Conservation (phyloP, 2,329 filamentous ascomycete genomes). For the Cladosporium sp. region DNA sequence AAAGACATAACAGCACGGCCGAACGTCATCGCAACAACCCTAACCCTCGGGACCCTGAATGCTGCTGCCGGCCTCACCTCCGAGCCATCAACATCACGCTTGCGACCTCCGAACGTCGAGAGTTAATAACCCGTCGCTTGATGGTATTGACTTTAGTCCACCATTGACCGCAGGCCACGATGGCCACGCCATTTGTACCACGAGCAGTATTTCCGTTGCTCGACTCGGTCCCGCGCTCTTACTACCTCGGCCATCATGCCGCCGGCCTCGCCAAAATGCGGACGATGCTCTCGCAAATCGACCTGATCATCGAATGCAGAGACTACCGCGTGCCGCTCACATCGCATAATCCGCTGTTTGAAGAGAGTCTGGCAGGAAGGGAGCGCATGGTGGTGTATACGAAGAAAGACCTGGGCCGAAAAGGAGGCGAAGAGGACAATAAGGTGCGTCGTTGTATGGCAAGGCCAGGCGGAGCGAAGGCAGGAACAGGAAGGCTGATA, state of each 20-base stretch:
- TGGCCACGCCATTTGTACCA: conserved; percentile 58
- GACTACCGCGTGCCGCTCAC: conserved; percentile 88
- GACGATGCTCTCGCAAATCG: conserved; percentile 68
- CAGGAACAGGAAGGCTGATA: conserved; percentile 20
- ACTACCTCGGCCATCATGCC: conserved; percentile 90
- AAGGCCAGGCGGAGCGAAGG: conserved; percentile 11
- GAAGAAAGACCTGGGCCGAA: conserved; percentile 68
- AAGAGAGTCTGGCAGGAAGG: conserved; percentile 65
- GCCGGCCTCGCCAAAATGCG: conserved; percentile 78
- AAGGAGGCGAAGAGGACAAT: conserved; percentile 25
- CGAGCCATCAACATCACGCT: too few species aligned
- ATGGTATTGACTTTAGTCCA: too few species aligned
- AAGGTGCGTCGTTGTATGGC: conserved; percentile 20
- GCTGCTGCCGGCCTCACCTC: too few species aligned
- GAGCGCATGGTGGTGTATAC: conserved; percentile 84
- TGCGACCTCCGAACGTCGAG: too few species aligned
- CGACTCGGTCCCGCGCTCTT: conserved; percentile 73
- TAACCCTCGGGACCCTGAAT: too few species aligned
- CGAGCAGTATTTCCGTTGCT: conserved; percentile 68
- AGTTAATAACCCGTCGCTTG: too few species aligned
- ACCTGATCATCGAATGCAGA: conserved; percentile 88
- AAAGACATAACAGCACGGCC: too few species aligned
- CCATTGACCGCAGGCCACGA: conserved; percentile 6
- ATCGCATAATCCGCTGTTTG: conserved; percentile 84
- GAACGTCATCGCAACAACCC: not conserved